Conservation (phyloP, 345 rosid species). For the Lepidium sativum region DNA sequence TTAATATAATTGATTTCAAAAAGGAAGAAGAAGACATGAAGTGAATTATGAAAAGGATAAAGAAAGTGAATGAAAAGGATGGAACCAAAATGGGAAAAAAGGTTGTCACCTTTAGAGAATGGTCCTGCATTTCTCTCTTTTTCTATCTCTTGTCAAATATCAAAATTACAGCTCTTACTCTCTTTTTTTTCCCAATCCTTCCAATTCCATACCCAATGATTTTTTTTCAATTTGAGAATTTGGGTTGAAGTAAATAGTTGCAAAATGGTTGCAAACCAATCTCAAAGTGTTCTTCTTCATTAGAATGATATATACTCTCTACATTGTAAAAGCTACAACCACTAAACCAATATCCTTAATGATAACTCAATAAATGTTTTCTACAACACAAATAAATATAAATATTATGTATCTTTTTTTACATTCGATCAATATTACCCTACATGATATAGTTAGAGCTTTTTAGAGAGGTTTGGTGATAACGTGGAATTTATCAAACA, state of each 20-base stretch:
- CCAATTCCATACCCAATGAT: neutral
- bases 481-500: no score
- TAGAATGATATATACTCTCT: neutral
- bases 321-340: neutral
- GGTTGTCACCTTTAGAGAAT: constrained; percentile 22
- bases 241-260: neutral
- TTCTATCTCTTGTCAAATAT: constrained; percentile 3
- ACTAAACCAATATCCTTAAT: neutral
- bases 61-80: constrained; percentile 11
- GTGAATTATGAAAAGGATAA: neutral
- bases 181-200: neutral
- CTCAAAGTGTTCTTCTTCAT: neutral
- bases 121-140: constrained; percentile 3
- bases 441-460: no score
- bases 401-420: no score
- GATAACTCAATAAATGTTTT: neutral
- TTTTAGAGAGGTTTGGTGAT: no score
- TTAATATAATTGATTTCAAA: no score
- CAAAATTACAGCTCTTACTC: constrained; percentile 3
- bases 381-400: neutral
- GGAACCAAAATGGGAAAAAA: constrained; percentile 17
- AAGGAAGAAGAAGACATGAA: neutral
- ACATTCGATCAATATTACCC: no score
- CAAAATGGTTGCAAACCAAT: neutral
- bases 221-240: neutral